Base-by-base conservation (phyloP, 1,139 yeast species). In the Taiozyma sp. region DNA sequence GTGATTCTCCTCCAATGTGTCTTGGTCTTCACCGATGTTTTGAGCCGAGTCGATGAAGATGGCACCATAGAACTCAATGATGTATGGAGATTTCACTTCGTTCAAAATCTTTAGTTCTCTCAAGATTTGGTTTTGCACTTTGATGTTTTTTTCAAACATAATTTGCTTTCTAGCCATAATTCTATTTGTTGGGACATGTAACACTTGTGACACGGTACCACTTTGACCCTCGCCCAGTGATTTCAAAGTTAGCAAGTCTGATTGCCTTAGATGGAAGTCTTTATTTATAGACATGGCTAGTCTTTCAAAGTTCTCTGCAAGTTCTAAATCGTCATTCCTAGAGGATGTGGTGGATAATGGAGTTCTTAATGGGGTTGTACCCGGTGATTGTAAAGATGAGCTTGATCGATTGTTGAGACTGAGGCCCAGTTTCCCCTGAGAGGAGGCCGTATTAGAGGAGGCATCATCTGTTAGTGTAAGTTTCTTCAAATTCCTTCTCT, bases 211-310 rank as follows among this genome's bases (percentile, higher is more conserved):
- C 4, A 93, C 99, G 1, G 90, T 83, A 3, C 99, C 99, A 14
- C 96, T 89, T 65, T 89, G 91, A 8, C 99, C 99, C 34, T 89
- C 77, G 11, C 99, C 99, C 52, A 93, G 75, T 56, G 83, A 84
- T 54, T 88, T 84, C 50, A 93, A 68, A 30, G 83, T 80, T 24
- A 89, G 79, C 44, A 95, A 70, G 63, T 93, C 97, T 45, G 81
- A 80, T 54, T 77, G 82, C 51, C 77, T 75, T 49, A 87, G 72
- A 51, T 80, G 50, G 47, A 55, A 53, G 3, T 55, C 50, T 30
- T 56, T 57, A 48, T 60, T 61, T 24, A 61, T 57, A 19, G 60
- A 56, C n/a, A 52, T 46, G 46, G 64, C 53, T 16, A 71, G 61
- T 55, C 64, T 70, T 41, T 68, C 68, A 48, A 71, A 65, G 48